Evolutionary conservation across 768 basidiomycete genomes (phyloP), one percentile per base, ranked within the genome.

Genomic region (Leucocoprinus leucothites): DNA sequence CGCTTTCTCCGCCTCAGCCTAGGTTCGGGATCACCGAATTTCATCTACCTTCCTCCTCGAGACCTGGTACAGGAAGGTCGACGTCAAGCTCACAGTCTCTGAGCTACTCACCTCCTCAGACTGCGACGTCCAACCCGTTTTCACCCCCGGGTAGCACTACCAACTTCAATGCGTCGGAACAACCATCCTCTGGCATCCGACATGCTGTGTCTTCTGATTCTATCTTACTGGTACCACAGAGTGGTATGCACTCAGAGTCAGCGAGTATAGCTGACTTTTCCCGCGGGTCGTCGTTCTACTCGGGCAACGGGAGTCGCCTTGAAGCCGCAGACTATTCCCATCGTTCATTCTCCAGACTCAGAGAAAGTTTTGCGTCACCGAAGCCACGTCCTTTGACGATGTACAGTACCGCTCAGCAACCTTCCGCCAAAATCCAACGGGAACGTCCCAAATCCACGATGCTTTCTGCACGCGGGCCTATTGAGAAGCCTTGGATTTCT

Each of bases 401-500:
- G 45, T 72, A 81, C 67, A 82, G 79, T 18, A 69, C 74, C 0
- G 68, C 80, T 1, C 75, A 82, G 9, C 63, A 74, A 1, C 66
- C 69, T 1, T 41, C 77, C 7, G 59, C 66, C 43, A 76, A 74
- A 59, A 63, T 75, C 9, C 69, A 75, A 58, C 70, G 71, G 26
- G 74, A 73, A 43, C 74, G 79, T 5, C 74, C 73, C n/a, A 79
- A 79, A 64, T 78, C 77, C 16, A 82, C 80, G 5, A 77, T 80
- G 75, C 61, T 81, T 9, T 57, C 68, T 3, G 61, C 71, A 5
- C 59, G 63, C 21, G 65, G 62, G 42, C 62, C 61, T 26, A 59
- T 74, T n/a, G 62, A 71, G 43, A 92, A 91, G 66, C 86, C 87
- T 0, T 91, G 90, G 90, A 26, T 82, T 3, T 56, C 69, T 11